phyloP scores from a whole-genome alignment of 371 early-diverging fungal species.

The Lichtheimia ornata region DNA sequence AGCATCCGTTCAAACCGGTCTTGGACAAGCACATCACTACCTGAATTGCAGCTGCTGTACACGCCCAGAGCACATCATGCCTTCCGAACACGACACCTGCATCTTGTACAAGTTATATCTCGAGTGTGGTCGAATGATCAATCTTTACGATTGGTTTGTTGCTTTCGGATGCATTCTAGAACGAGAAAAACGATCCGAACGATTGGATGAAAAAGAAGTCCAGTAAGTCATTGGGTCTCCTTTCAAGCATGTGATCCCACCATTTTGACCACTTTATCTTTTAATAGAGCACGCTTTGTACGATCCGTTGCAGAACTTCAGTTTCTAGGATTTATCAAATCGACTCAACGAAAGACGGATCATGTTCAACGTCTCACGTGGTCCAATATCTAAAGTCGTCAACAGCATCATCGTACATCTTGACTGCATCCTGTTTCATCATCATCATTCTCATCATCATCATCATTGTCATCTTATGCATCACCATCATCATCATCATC shows the following conservation, averaged over 20 bases:
- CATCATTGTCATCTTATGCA: too few species aligned
- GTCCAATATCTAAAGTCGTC: constrained; percentile 58
- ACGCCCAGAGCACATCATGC: constrained; percentile 38
- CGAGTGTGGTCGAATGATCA: constrained; percentile 92
- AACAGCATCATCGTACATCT: too few species aligned
- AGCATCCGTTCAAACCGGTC: constrained; percentile 80
- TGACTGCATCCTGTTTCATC: too few species aligned
- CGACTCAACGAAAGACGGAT: constrained; percentile 88
- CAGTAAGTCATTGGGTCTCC: constrained; percentile 33
- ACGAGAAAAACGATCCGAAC: constrained; percentile 37
- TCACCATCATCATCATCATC: too few species aligned
- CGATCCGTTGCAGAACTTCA: constrained; percentile 83
- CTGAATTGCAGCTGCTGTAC: constrained; percentile 76
- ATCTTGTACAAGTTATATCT: constrained; percentile 86
- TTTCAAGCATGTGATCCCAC: neutral
- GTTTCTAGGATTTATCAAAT: constrained; percentile 86
- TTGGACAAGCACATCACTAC: constrained; percentile 76
- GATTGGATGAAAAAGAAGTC: constrained; percentile 45
- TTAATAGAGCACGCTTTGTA: constrained; percentile 79
- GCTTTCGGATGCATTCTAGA: constrained; percentile 76
- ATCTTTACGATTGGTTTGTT: constrained; percentile 89
- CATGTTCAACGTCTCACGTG: constrained; percentile 89
- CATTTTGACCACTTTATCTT: neutral
- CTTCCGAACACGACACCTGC: constrained; percentile 79
- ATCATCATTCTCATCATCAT: too few species aligned